A percentile compares a stretch with the other conserved stretches of the same genome.
Evolutionary conservation across 441 rosid genomes (phyloP).

Genomic region (Aleurites moluccanus): DNA sequence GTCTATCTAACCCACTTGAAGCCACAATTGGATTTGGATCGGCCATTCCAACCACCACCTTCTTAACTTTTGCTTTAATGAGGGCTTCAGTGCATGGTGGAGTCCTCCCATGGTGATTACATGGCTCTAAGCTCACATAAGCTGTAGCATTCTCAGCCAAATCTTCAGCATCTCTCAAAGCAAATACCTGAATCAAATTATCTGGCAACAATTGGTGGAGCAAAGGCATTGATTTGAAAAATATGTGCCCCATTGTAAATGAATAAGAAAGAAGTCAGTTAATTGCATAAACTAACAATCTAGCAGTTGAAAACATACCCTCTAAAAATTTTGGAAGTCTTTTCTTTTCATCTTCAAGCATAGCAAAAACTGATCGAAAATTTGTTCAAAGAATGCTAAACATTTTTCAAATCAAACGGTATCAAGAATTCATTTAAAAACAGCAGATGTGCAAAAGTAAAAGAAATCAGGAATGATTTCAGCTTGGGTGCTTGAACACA

Average conservation of each 20-base stretch:
- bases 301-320: not conserved
- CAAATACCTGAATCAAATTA: slow-evolving; percentile 63
- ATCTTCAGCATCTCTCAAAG: slow-evolving; percentile 74
- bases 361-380: not conserved
- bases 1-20: slow-evolving; percentile 63
- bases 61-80: slow-evolving; percentile 82
- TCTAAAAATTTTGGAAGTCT: not conserved
- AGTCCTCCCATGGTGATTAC: slow-evolving; percentile 89
- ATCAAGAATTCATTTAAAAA: not conserved
- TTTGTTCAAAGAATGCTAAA: not conserved
- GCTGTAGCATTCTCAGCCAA: slow-evolving; percentile 88
- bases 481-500: not conserved
- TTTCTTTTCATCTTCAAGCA: not conserved
- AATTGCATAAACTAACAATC: not conserved
- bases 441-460: not conserved
- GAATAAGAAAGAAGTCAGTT: not conserved
- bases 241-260: too few relatives aligned
- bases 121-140: slow-evolving; percentile 92
- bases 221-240: not conserved
- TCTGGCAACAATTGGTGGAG: slow-evolving; percentile 14
- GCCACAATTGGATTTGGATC: slow-evolving; percentile 93
- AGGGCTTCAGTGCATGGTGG: slow-evolving; percentile 88
- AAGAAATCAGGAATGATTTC: not conserved
- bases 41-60: slow-evolving; percentile 87
- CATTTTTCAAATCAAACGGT: not conserved